phyloP scores from a whole-genome alignment of 768 basidiomycete genomes.

The Trametes cinnabarina region DNA sequence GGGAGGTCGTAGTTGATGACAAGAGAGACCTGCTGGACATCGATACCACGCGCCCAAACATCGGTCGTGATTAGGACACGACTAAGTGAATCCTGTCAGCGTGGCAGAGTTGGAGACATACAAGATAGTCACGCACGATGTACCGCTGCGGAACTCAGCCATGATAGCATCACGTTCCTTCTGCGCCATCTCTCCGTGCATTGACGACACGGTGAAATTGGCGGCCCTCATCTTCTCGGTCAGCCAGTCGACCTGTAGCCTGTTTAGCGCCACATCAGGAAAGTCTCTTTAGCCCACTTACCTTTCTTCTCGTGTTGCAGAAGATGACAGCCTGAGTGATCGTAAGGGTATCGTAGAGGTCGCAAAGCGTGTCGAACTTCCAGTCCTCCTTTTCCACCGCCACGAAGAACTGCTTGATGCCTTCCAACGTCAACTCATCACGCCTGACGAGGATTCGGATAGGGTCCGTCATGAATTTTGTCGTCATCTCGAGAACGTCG shows the following conservation, averaged over 20 bases:
- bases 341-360: conserved; percentile 96
- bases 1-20: conserved; percentile 98
- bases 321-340: conserved; percentile 99
- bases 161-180: conserved; percentile 95
- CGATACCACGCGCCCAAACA: conserved; percentile 97
- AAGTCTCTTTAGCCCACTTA: conserved; percentile 29
- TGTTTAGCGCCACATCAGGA: neutral
- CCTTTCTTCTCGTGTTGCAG: conserved; percentile 98
- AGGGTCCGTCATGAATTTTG: conserved; percentile 99
- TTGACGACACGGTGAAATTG: conserved; percentile 96
- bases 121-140: conserved; percentile 58
- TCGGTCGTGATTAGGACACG: conserved; percentile 95
- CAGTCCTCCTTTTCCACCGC: conserved; percentile 99
- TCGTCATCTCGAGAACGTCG: conserved; percentile 98
- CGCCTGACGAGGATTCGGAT: conserved; percentile 98
- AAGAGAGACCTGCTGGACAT: conserved; percentile 95
- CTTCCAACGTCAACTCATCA: conserved; percentile 97
- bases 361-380: conserved; percentile 98
- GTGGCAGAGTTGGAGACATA: neutral
- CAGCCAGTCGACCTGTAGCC: conserved; percentile 84
- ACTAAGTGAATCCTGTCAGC: conserved; percentile 35
- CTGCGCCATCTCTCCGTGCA: conserved; percentile 97
- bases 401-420: conserved; percentile 96
- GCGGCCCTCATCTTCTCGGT: conserved; percentile 99
- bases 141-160: conserved; percentile 93